Evolutionary conservation across 768 basidiomycete genomes (phyloP).

Genomic region (Phanerodontia chrysosporium): DNA sequence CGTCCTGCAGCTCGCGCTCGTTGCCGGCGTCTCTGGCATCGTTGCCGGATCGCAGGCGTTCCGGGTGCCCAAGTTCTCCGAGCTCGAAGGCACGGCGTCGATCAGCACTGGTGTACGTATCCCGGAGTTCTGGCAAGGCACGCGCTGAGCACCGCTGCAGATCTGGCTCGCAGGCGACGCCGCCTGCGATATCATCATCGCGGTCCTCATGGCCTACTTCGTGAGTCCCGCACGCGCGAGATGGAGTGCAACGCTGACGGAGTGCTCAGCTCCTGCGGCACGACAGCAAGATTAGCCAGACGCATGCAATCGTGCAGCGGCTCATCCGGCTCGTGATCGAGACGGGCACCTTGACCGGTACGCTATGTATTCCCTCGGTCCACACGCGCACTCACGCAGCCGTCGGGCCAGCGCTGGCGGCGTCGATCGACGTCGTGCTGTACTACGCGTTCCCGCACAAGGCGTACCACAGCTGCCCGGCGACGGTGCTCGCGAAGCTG

Average conservation of each 20-base stretch:
- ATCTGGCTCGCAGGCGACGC: conserved; percentile 20
- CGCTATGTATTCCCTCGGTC: background rate
- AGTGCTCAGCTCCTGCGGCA: background rate
- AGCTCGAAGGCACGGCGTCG: background rate
- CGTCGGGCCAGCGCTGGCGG: background rate
- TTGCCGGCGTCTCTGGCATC: background rate
- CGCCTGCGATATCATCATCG: conserved; percentile 26
- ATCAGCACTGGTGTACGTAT: background rate
- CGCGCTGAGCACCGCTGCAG: conserved; percentile 5
- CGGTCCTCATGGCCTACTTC: conserved; percentile 17
- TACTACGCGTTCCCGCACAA: background rate
- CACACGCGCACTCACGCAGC: background rate
- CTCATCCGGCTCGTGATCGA: background rate
- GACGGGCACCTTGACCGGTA: conserved; percentile 6
- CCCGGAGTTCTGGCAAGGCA: background rate
- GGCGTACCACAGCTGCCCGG: conserved; percentile 4
- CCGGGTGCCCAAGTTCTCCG: background rate
- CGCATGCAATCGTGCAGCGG: background rate
- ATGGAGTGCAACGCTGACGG: background rate
- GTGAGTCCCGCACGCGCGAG: conserved; percentile 17
- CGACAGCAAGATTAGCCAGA: background rate
- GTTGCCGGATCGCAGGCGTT: background rate
- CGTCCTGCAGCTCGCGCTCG: background rate
- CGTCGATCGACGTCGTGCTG: background rate
- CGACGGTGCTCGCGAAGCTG: conserved; percentile 2